phyloP scores from a whole-genome alignment of 2,329 filamentous ascomycete genomes.

The Chrysoporthe puriensis region DNA sequence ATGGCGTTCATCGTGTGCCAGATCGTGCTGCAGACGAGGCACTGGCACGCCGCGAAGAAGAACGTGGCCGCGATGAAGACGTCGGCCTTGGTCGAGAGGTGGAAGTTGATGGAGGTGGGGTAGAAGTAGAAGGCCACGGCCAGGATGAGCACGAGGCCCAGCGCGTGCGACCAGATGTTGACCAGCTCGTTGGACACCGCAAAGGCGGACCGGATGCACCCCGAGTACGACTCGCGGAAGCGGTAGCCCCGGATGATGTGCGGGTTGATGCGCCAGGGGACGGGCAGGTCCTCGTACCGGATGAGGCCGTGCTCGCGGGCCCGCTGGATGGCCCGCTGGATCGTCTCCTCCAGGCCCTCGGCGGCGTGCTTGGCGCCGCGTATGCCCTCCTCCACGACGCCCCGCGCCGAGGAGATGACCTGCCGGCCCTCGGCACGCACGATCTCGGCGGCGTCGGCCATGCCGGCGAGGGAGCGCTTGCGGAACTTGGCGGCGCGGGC shows the following conservation, averaged over 20 bases:
- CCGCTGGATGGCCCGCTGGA: conserved; percentile 75
- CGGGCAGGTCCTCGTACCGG: conserved; percentile 84
- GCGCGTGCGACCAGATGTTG: conserved; percentile 96
- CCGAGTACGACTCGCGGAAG: conserved; percentile 88
- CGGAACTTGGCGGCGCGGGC: conserved; percentile 77
- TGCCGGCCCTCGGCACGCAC: conserved; percentile 79
- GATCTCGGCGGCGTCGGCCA: conserved; percentile 67
- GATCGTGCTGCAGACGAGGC: conserved; percentile 89
- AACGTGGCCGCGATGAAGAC: conserved; percentile 91
- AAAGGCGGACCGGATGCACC: conserved; percentile 84
- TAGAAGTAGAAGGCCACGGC: conserved; percentile 96
- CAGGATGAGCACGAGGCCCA: conserved; percentile 87
- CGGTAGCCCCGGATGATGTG: conserved; percentile 92
- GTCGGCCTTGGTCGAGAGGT: conserved; percentile 82
- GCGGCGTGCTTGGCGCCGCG: conserved; percentile 83
- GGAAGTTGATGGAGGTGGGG: conserved; percentile 84
- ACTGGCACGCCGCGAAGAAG: conserved; percentile 95
- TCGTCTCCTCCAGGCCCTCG: conserved; percentile 79
- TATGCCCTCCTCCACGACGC: conserved; percentile 79
- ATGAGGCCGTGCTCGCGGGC: conserved; percentile 83
- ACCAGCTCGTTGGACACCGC: conserved; percentile 88
- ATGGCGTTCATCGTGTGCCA: conserved; percentile 99
- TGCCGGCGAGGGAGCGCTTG: conserved; percentile 69
- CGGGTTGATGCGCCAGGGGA: conserved; percentile 93
- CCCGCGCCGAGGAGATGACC: conserved; percentile 73